Conservation (phyloP, 176 grass and related monocot genomes). For the Cenchrus americanus region DNA sequence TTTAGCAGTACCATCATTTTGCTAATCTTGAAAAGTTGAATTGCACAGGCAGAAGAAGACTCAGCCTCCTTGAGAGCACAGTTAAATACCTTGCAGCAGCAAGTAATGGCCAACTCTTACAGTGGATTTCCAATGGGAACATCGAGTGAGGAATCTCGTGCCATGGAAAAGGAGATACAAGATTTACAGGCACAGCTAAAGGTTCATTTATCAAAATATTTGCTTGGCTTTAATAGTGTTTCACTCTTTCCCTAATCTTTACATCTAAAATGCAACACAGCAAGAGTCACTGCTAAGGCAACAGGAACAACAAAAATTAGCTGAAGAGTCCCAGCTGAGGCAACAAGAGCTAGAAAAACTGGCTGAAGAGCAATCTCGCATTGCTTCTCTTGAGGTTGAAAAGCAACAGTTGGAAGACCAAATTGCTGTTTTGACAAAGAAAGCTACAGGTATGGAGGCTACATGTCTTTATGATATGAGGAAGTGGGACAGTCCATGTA, state of each 20-base stretch:
- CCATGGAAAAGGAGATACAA: slow-evolving; percentile 87
- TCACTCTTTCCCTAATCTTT: slow-evolving; percentile 30
- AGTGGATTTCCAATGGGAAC: slow-evolving; percentile 58
- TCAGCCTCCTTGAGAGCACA: slow-evolving; percentile 91
- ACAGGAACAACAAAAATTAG: slow-evolving; percentile 82
- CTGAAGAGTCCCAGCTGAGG: slow-evolving; percentile 65
- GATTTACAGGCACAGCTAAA: slow-evolving; percentile 78
- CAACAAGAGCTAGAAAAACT: slow-evolving; percentile 82
- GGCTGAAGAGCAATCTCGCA: slow-evolving; percentile 62
- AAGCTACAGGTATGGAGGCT: slow-evolving; percentile 70
- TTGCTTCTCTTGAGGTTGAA: slow-evolving; percentile 65
- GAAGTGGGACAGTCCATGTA: slow-evolving; percentile 4
- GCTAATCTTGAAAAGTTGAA: slow-evolving; percentile 33
- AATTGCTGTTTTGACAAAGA: slow-evolving; percentile 70
- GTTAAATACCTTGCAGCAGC: slow-evolving; percentile 80
- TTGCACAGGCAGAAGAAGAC: slow-evolving; percentile 83
- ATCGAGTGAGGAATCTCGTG: slow-evolving; percentile 61
- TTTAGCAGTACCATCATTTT: not conserved
- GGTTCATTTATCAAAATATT: slow-evolving; percentile 39
- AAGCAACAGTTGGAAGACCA: slow-evolving; percentile 83
- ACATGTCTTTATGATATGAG: slow-evolving; percentile 4
- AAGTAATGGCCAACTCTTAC: slow-evolving; percentile 70
- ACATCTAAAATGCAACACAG: slow-evolving; percentile 44
- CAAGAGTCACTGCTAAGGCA: slow-evolving; percentile 73
- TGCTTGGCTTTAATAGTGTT: not conserved